phyloP scores from a whole-genome alignment of 768 basidiomycete species.

The Russula brevipes region DNA sequence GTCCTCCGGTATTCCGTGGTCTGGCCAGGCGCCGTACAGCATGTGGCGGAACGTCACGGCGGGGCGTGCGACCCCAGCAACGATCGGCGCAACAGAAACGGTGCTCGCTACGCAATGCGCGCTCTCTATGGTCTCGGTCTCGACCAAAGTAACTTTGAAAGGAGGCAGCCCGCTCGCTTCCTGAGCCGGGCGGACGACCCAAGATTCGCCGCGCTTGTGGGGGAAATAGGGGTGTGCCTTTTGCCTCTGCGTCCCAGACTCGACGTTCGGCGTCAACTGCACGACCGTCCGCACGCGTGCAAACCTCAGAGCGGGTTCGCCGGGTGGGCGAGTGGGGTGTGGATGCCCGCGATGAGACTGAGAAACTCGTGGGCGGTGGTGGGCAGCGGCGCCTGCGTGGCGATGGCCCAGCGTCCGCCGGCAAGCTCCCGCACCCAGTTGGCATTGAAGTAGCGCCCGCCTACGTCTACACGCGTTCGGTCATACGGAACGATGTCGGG shows the following conservation, averaged over 20 bases:
- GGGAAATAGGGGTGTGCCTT: slow-evolving; percentile 84
- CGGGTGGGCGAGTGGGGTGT: slow-evolving; percentile 37
- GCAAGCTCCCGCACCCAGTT: slow-evolving; percentile 76
- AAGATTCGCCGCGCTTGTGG: slow-evolving; percentile 44
- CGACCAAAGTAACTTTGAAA: slow-evolving; percentile 55
- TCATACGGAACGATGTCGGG: slow-evolving; percentile 73
- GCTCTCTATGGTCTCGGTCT: slow-evolving; percentile 42
- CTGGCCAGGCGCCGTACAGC: slow-evolving; percentile 76
- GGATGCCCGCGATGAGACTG: slow-evolving; percentile 48
- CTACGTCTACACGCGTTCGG: slow-evolving; percentile 64
- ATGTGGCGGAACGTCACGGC: slow-evolving; percentile 61
- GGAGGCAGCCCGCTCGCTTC: slow-evolving; percentile 35
- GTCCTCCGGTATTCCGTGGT: slow-evolving; percentile 75
- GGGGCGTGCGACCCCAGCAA: slow-evolving; percentile 27
- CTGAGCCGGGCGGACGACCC: slow-evolving; percentile 42
- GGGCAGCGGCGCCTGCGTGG: slow-evolving; percentile 74
- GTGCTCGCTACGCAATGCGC: slow-evolving; percentile 60
- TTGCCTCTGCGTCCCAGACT: slow-evolving; percentile 53
- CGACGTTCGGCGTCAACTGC: slow-evolving; percentile 72
- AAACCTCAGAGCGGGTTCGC: slow-evolving; percentile 23
- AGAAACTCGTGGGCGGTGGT: slow-evolving; percentile 72
- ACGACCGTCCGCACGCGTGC: slow-evolving; percentile 68
- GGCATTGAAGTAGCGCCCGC: slow-evolving; percentile 68
- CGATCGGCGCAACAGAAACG: slow-evolving; percentile 46
- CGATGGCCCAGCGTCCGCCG: slow-evolving; percentile 79